Base-by-base conservation (phyloP, 371 early-diverging fungal genomes). In the Mucor piriformis region DNA sequence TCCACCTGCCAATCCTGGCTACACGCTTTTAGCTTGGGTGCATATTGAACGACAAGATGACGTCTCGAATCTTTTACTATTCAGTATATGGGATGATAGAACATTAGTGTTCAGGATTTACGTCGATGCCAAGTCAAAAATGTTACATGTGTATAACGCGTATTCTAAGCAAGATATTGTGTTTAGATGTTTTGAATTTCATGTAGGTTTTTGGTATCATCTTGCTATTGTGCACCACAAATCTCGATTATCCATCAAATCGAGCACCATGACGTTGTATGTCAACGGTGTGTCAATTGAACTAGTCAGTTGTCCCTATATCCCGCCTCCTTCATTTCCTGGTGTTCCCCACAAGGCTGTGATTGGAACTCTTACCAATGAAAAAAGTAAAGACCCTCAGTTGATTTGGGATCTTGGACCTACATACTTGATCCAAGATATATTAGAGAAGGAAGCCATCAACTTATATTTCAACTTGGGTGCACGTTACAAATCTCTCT, bases 401-500 rank as follows among this genome's bases (percentile, higher is more conserved):
- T 67, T 82, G 5, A 76, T 82, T 0, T 90, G 88, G 88, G 79
- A 90, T 59, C 68, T 90, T 4, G 91, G 90, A 1, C 87, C 90
- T 16, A 75, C 76, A 11, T 88, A 89, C 48, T 70, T 90, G 3
- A 71, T 89, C n/a, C 75, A 73, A 34, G 87, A 85, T 18, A 70
- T 72, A 0, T 53, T 90, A 54, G 88, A 87, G 61, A 82, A 77
- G 8, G 84, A 83, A 56, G 68, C 77, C 13, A 69, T 89, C 48
- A 81, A 76, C 47, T 70, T 85, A 7, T 77, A 84, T 27, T 87
- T 83, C 64, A 82, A 88, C 47, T 72, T 87, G 6, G 88, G 89
- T 6, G 82, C 85, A 23, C 81, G 88, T 0, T 88, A 88, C 61
- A 76, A 74, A 35, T 82, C 84, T 0, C 74, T 86, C 51, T 91